Conservation (phyloP, 148 eudicot species). For the Silene latifolia region DNA sequence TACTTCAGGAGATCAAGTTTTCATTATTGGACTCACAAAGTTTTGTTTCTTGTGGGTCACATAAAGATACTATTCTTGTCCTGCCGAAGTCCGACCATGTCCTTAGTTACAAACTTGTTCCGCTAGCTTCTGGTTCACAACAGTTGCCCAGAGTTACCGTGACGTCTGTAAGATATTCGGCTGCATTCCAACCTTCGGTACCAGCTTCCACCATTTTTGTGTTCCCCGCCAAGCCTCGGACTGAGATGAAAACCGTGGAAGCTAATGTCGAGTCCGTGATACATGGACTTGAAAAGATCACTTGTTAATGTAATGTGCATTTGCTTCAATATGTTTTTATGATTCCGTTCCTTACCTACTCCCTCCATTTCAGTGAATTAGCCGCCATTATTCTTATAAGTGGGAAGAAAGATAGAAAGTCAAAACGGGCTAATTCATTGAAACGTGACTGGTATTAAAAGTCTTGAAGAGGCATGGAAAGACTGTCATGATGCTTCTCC, state of each 20-base stretch:
- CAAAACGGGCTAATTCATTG: neutral
- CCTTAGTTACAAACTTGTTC: constrained; percentile 75
- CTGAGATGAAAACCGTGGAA: constrained; percentile 28
- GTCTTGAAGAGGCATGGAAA: constrained; percentile 5
- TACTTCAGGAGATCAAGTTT: constrained; percentile 88
- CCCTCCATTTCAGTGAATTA: neutral
- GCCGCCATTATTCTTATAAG: neutral
- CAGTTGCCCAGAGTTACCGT: constrained; percentile 72
- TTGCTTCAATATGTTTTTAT: neutral
- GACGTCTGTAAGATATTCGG: constrained; percentile 69
- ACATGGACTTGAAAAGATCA: constrained; percentile 39
- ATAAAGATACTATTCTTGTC: constrained; percentile 63
- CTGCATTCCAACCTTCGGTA: constrained; percentile 72
- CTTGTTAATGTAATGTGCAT: neutral
- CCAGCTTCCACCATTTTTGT: constrained; percentile 72
- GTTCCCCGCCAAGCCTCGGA: constrained; percentile 74
- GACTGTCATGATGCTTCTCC: constrained; percentile 7
- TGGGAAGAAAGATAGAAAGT: neutral
- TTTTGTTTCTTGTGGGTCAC: constrained; percentile 78
- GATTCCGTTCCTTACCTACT: neutral
- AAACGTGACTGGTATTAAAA: neutral
- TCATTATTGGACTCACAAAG: constrained; percentile 82
- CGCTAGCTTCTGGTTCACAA: constrained; percentile 67
- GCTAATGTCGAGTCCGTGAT: constrained; percentile 28
- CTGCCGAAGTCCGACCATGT: constrained; percentile 71